Percentiles rank a stretch among this genome's conserved stretches.
These are phyloP conservation scores for Ligustrum vulgare DNA, from an alignment of 257 asterid genomes.

Conservation along the genomic window DNA sequence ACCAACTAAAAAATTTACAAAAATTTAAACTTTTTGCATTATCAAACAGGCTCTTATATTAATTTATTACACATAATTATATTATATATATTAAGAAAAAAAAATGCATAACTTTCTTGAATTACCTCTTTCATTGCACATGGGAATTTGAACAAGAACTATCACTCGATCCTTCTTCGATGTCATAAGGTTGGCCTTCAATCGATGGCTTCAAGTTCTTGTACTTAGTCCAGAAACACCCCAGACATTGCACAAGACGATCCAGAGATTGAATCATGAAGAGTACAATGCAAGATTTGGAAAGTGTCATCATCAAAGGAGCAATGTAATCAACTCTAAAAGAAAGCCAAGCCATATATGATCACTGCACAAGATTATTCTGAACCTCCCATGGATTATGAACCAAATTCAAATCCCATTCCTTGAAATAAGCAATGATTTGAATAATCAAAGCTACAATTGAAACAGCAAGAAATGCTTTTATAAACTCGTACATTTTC, in stretches of 20 bases:
- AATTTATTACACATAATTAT: no score
- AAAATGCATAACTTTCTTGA: neutral
- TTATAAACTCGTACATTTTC: constrained; percentile 61
- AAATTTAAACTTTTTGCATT: no score
- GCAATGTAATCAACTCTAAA: constrained; percentile 71
- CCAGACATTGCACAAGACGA: constrained; percentile 65
- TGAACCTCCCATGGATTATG: constrained; percentile 70
- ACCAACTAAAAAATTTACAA: no score
- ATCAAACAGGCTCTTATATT: no score
- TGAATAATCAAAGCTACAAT: constrained; percentile 65
- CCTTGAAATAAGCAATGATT: constrained; percentile 58
- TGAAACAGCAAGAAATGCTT: constrained; percentile 66
- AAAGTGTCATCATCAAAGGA: constrained; percentile 52
- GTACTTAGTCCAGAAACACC: constrained; percentile 78
- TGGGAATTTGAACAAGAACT: constrained; percentile 95
- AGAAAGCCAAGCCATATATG: constrained; percentile 70
- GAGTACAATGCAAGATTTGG: constrained; percentile 69
- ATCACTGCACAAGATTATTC: constrained; percentile 56
- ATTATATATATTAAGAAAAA: no score
- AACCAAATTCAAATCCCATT: constrained; percentile 66
- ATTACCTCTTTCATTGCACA: constrained; percentile 93
- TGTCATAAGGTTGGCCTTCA: constrained; percentile 42
- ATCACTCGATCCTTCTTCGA: constrained; percentile 60
- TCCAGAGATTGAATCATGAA: constrained; percentile 80
- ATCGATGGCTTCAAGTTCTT: constrained; percentile 58